Evolutionary conservation across 164 flowering plant species (phyloP), one percentile per base, ranked within the genome.

Genomic region (Cinnamomum micranthum): DNA sequence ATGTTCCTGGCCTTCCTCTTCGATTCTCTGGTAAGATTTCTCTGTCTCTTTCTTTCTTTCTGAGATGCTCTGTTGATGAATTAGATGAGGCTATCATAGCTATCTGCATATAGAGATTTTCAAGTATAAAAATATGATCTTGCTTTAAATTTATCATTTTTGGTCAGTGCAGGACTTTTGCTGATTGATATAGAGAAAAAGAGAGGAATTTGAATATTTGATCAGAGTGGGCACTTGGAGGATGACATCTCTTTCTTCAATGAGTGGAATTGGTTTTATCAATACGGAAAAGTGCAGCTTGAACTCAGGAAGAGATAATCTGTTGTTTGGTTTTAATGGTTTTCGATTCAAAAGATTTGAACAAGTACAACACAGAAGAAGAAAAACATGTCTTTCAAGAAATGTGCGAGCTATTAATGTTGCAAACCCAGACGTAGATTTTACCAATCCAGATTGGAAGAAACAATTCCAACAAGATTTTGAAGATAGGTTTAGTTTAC

Each of bases 391-490:
- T 14, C 55, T 41, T 10, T n/a, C 70, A 1, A 28, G 59, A 19
- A 15, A 27, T 50, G 65, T 80, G 75, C 75, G 80, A 58, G 81
- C 80, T 65, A 74, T 15, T 64, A 4, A 31, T 31, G 33, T 33
- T 33, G 70, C 76, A 33, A 74, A 79, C 19, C 24, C 80, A 59
- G 81, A 82, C 6, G 64, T 88, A 64, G 93, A 92, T 72, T 89
- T 86, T 83, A 81, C 77, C 68, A 95, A 94, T 81, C 92, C 93
- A 24, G 84, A 86, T 17, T 91, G 96, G 96, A 92, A 89, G 76
- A 51, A 76, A 1, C 87, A 90, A 82, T 94, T 76, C 71, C 84
- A 90, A 82, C 65, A 67, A 12, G 92, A 92, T 68, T 94, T 91
- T 76, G 95, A 89, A 76, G 50, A 25, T n/a, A 85, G 96, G 62